Base-by-base conservation (phyloP, 805 yeast species). In the Metschnikowia similis region DNA sequence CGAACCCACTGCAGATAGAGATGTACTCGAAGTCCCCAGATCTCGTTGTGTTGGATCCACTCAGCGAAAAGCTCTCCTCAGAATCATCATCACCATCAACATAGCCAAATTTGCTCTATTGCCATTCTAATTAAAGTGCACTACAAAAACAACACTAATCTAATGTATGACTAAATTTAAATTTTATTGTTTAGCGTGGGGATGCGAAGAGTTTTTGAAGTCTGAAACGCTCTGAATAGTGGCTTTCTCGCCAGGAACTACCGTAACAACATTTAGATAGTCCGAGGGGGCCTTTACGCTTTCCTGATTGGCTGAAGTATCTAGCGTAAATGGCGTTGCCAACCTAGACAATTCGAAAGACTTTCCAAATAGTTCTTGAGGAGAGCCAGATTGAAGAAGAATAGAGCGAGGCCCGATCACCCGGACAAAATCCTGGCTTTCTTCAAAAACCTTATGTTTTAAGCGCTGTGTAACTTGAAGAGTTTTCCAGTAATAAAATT, bases 321-420 rank as follows among this genome's bases (percentile, higher is more conserved):
- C 49, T 32, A 48, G 48, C 47, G 52, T 42, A 10, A 45, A 48
- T 3, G 42, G 48, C 2, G 56, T 49, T 14, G 52, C 48, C 16
- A 55, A 30, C 9, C 49, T 48, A 6, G 58, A 55, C 30, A 53
- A 46, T 31, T 37, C 38, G 29, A 51, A 52, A 27, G 45, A 43
- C 4, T 49, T 41, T 41, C 53, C 58, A 31, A 48, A 54, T 38
- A 49, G 42, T 26, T 51, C 56, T 39, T 49, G 53, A 2, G 60
- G 67, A 3, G 71, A 58, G 31, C 71, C 76, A 4, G 82, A 73
- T 52, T 79, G 82, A 5, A 80, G 57, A 48, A 80, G 61, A 3
- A 80, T 50, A 27, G 71, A 72, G 41, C 84, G 69, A 9, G 87
- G 87, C 0, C 88, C 88, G 10, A 70, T 61, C 4, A 83, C 66